These are phyloP conservation scores for Chaetomium sp. DNA, from an alignment of 2,329 filamentous ascomycete genomes.

Conservation along the genomic window DNA sequence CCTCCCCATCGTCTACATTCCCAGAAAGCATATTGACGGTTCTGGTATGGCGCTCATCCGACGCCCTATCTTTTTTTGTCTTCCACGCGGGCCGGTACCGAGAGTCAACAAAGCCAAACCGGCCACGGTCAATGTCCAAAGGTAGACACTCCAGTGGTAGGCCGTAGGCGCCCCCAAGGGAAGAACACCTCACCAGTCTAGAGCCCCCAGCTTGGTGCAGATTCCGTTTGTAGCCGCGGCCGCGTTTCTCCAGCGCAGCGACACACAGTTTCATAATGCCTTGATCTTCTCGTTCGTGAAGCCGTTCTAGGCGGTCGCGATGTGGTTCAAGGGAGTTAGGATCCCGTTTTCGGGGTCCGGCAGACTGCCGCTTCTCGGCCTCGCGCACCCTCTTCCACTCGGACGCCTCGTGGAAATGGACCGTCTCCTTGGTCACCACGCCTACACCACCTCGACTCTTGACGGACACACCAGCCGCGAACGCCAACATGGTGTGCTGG, in stretches of 20 bases:
- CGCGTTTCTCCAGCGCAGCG: neutral
- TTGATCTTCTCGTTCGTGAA: neutral
- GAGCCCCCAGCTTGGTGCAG: neutral
- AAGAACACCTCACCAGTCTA: neutral
- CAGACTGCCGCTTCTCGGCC: neutral
- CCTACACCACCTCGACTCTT: slow-evolving; percentile 1
- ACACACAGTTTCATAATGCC: neutral
- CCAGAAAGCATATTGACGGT: too few species aligned
- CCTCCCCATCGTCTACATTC: neutral
- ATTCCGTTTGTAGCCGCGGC: neutral
- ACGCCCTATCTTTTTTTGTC: neutral
- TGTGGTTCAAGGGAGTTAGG: too few species aligned
- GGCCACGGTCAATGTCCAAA: neutral
- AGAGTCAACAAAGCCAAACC: slow-evolving; percentile 7
- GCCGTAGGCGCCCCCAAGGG: neutral
- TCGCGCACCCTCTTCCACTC: neutral
- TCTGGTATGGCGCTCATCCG: too few species aligned
- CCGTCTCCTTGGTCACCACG: slow-evolving; percentile 14
- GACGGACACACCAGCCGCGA: neutral
- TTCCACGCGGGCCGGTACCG: slow-evolving; percentile 1
- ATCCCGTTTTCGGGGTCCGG: too few species aligned
- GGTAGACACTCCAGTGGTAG: slow-evolving; percentile 2
- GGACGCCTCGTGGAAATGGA: neutral
- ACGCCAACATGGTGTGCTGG: slow-evolving; percentile 3
- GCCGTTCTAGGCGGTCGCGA: too few species aligned